Base-by-base conservation (phyloP, 352 stramenopile genomes). In the Pythium aristosporum region DNA sequence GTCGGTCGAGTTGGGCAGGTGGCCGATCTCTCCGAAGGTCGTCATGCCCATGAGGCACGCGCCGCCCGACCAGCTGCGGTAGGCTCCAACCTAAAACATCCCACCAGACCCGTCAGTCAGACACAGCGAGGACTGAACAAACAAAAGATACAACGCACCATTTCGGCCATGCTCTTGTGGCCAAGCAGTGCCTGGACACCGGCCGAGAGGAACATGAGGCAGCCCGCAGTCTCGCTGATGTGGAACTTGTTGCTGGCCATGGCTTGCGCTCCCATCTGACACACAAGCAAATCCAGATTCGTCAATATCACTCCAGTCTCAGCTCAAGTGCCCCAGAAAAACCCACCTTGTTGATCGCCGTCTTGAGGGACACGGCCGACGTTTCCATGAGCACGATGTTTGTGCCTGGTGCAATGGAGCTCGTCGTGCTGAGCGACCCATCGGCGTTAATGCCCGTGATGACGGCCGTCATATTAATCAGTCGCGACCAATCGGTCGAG, bases 341-440 rank as follows among this genome's bases (percentile, higher is more conserved):
- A 50, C 48, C 42, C 62, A 89, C 80, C 73, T 89, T 92, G 72
- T 93, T 90, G 61, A 96, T 91, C 34, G 84, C 80, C 9, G 77
- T 90, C 68, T 95, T 92, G 51, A 95, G 72, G 5, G 79, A 91
- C 59, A 89, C 74, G 11, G 79, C 73, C 2, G 84, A 93, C 53
- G 86, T 92, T 59, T 96, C 81, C 87, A 96, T 96, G n/a, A 96
- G 72, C 48, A 93, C 85, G 18, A 96, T 80, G 25, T 89, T 90
- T 5, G 85, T 91, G 10, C 87, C 87, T 3, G 79, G 80, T 9
- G 77, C 75, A 21, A 96, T 79, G 2, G 83, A 88, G 63, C 83
- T 93, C 8, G 84, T 96, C 15, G 85, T 92, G 54, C 76, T 89
- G n/a, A 96, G 55, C 30, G 87, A 92, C 0, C 85, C 85, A 49